Evolutionary conservation across 148 eudicot genomes (phyloP).

Genomic region (Rhododendron henanense): DNA sequence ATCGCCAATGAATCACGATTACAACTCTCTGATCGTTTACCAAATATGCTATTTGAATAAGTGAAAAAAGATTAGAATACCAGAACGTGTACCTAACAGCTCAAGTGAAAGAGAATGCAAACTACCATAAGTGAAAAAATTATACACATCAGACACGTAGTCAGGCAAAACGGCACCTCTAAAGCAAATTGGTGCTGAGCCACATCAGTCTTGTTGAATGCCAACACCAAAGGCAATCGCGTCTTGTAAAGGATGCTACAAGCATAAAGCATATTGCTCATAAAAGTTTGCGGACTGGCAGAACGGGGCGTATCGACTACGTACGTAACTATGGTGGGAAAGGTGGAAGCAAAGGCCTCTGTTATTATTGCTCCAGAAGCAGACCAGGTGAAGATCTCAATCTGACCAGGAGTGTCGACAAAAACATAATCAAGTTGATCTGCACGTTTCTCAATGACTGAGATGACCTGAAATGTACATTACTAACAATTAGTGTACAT

Average conservation of each 20-base stretch:
- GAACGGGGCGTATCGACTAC: constrained; percentile 96
- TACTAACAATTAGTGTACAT: background rate
- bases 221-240: constrained; percentile 74
- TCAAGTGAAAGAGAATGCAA: background rate
- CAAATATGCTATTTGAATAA: background rate
- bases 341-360: constrained; percentile 94
- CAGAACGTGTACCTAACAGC: background rate
- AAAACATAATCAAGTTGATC: constrained; percentile 93
- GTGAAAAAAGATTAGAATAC: background rate
- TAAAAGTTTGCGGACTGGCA: constrained; percentile 76
- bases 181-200: constrained; percentile 90
- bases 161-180: constrained; percentile 51
- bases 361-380: constrained; percentile 96
- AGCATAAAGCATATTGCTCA: constrained; percentile 98
- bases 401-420: constrained; percentile 98
- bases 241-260: constrained; percentile 97
- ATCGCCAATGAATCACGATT: background rate
- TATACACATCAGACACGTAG: background rate
- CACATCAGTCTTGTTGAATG: constrained; percentile 95
- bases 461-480: constrained; percentile 54
- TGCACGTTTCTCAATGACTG: constrained; percentile 78
- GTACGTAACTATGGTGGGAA: constrained; percentile 83
- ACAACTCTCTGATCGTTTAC: background rate
- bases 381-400: constrained; percentile 98
- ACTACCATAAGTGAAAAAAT: background rate